A percentile compares a stretch with the other conserved stretches of the same genome.
Evolutionary conservation across 768 basidiomycete genomes (phyloP).

Genomic region (Leucocoprinus birnbaumii): DNA sequence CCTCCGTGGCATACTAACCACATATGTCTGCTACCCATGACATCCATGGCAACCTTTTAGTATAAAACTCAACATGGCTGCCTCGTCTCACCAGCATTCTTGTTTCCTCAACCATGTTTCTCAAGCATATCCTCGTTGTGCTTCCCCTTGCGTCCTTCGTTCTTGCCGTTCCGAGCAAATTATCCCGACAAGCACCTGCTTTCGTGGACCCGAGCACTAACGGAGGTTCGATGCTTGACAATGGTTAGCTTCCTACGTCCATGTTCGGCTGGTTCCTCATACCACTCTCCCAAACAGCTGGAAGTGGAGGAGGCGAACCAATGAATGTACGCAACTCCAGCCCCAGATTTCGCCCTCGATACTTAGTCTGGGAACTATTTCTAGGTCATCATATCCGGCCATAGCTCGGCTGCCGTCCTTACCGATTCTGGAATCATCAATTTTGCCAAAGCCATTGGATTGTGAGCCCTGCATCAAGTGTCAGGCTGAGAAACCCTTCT

Average conservation of each 20-base stretch:
- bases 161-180: constrained; percentile 5
- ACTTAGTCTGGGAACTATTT: neutral
- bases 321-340: constrained; percentile 57
- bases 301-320: constrained; percentile 60
- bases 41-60: too few species aligned
- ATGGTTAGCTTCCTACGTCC: constrained; percentile 24
- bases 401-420: constrained; percentile 55
- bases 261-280: neutral
- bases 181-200: constrained; percentile 21
- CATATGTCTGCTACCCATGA: neutral
- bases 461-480: constrained; percentile 35
- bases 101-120: constrained; percentile 2
- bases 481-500: constrained; percentile 12
- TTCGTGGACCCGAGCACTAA: constrained; percentile 41
- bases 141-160: neutral
- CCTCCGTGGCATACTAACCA: neutral
- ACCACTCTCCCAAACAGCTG: constrained; percentile 20
- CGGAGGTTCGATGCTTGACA: constrained; percentile 69
- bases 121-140: neutral
- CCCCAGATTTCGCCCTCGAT: constrained; percentile 23
- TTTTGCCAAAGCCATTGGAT: constrained; percentile 60
- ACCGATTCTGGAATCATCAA: constrained; percentile 55
- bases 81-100: neutral
- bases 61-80: neutral
- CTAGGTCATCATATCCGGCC: constrained; percentile 62